Percentiles rank a stretch among this genome's conserved stretches.
Evolutionary conservation across 2,329 filamentous ascomycete species (phyloP).

Genomic region (Cercospora canescens): DNA sequence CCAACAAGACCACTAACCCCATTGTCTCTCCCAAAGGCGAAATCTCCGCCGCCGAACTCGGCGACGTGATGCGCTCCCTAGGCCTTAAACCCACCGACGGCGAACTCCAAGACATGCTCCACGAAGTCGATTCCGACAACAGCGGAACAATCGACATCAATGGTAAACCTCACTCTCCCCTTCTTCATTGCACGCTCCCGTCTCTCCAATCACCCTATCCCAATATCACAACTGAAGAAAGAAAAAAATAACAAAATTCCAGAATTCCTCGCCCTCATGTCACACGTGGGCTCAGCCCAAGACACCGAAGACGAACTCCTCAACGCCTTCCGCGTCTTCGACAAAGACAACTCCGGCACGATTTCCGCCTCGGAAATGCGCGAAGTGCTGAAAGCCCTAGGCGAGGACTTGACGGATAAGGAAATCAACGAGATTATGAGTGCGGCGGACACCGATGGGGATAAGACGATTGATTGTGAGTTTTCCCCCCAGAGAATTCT

Average conservation of each 20-base stretch:
- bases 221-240: too few relatives aligned
- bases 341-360: conserved; percentile 19
- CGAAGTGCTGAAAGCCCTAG: conserved; percentile 20
- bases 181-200: too few relatives aligned
- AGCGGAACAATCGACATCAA: conserved; percentile 20
- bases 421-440: conserved; percentile 22
- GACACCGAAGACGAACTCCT: conserved; percentile 21
- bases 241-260: too few relatives aligned
- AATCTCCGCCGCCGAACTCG: conserved; percentile 21
- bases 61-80: conserved; percentile 21
- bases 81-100: conserved; percentile 19
- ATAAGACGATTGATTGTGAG: conserved; percentile 20
- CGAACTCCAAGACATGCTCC: conserved; percentile 21
- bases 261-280: conserved; percentile 24
- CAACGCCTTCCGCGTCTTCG: conserved; percentile 21
- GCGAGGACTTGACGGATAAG: conserved; percentile 18
- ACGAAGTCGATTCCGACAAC: conserved; percentile 21
- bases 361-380: conserved; percentile 19
- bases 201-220: neutral
- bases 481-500: neutral
- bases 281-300: conserved; percentile 9
- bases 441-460: conserved; percentile 20
- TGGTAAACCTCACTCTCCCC: neutral
- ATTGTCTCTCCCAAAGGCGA: conserved; percentile 12
- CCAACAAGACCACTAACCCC: neutral